Evolutionary conservation across 83 land plant species (phyloP), one percentile per base, ranked within the genome.

Genomic region (Picea engelmannii): DNA sequence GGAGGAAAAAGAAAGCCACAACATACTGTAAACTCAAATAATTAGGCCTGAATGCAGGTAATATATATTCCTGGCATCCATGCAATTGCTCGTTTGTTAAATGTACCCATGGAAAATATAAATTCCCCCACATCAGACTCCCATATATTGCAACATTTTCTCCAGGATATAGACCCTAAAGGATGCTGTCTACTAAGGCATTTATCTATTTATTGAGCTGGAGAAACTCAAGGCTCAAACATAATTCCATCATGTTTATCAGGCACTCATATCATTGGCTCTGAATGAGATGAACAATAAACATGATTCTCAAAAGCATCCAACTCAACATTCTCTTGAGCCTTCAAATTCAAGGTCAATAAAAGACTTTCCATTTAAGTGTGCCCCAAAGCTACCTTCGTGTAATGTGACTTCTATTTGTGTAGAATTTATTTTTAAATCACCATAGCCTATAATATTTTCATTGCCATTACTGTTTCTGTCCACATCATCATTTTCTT

Each of bases 401-500:
- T 23, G 55, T 42, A 73, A 10, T 73, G 76, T 73, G 25, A 73
- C 76, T 73, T 73, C 55, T 47, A 73, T 73, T 73, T 73, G 76
- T 20, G 76, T 42, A 42, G 76, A 73, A 73, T 73, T 52, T 44
- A 73, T 73, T 73, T 42, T 73, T 52, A 73, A n/a, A 73, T 73
- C 76, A 73, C 76, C 76, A 73, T 73, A 73, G 44, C 76, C 76
- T 73, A 73, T 73, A 73, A 44, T 52, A 73, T n/a, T 73, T 73
- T 73, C 76, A 73, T 73, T 73, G 55, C 76, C 44, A 73, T 73
- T 73, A 52, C 59, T n/a, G 55, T 47, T 44, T 42, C n/a, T 73
- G 1, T 73, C 65, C 62, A 81, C 68, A 65, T 60, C 35, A 66
- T 42, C 74, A 79, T 88, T 83, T 61, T 65, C 86, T 25, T 75